phyloP scores from a whole-genome alignment of 306 rosid species.

The Castanea mollissima region DNA sequence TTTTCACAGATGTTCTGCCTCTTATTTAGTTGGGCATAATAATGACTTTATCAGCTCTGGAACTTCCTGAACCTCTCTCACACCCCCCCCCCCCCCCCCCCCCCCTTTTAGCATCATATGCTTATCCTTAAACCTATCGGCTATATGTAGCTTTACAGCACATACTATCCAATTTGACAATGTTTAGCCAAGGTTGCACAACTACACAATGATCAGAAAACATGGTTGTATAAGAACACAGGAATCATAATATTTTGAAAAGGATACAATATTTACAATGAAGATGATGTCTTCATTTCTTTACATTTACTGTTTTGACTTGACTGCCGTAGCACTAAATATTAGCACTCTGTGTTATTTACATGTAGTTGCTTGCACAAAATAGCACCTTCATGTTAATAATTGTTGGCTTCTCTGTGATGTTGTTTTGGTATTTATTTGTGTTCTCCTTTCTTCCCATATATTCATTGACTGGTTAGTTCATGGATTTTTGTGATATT shows the following conservation, averaged over 20 bases:
- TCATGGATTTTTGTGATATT: not conserved
- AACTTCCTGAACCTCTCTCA: not conserved
- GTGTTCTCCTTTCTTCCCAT: not conserved
- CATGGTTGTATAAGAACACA: not conserved
- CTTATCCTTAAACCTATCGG: not conserved
- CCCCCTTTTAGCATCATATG: not conserved
- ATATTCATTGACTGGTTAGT: not conserved
- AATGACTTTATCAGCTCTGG: not conserved
- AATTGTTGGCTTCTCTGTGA: conserved; percentile 6
- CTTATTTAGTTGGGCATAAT: not conserved
- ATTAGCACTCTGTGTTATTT: not conserved
- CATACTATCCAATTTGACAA: conserved; percentile 8
- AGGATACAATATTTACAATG: no score
- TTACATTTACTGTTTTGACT: not conserved
- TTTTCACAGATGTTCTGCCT: conserved; percentile 1
- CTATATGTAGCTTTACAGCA: not conserved
- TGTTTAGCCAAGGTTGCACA: conserved; percentile 1
- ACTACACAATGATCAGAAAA: not conserved
- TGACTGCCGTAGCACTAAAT: not conserved
- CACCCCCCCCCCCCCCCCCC: no score
- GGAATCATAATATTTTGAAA: not conserved
- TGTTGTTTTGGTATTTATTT: not conserved
- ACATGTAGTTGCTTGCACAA: not conserved
- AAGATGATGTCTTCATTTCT: not conserved
- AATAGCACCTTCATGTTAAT: not conserved